Evolutionary conservation across 805 yeast genomes (phyloP).

Genomic region (Blastobotrys peoriensis): DNA sequence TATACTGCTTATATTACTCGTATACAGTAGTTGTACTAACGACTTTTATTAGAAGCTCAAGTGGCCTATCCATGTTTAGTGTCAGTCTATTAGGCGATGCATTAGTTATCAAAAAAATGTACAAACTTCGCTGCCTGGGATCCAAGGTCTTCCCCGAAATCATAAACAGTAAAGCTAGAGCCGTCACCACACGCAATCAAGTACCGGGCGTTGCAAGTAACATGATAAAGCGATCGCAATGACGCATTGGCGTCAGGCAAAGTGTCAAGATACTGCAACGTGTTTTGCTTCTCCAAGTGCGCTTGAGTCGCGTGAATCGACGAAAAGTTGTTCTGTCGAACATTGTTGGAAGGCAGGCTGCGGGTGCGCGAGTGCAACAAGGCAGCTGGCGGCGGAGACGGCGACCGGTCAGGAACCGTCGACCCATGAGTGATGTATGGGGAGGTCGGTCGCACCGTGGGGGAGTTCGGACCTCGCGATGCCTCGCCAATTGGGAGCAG

Average conservation of each 20-base stretch:
- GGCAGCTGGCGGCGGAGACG: not conserved
- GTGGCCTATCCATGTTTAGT: too few species aligned
- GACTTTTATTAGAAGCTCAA: too few species aligned
- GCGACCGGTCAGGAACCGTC: not conserved
- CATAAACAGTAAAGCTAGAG: constrained; percentile 1
- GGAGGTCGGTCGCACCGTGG: not conserved
- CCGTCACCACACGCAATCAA: constrained; percentile 5
- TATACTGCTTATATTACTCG: too few species aligned
- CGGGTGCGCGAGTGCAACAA: not conserved
- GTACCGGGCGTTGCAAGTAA: constrained; percentile 1
- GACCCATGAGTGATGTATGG: not conserved
- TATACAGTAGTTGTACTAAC: too few species aligned
- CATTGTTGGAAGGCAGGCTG: not conserved
- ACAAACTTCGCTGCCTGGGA: not conserved
- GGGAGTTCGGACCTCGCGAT: not conserved
- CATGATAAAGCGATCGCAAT: constrained; percentile 1
- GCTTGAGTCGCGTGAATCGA: not conserved
- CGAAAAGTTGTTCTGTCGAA: not conserved
- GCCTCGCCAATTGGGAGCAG: not conserved
- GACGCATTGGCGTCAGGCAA: constrained; percentile 2
- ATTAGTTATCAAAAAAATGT: not conserved
- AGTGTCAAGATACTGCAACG: constrained; percentile 2
- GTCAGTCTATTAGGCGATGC: too few species aligned
- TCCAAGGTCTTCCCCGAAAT: constrained; percentile 3
- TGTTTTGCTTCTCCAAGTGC: constrained; percentile 1